Percentiles rank a stretch among this genome's conserved stretches.
Conservation (phyloP, 345 rosid genomes). For the Nephelium lappaceum region DNA sequence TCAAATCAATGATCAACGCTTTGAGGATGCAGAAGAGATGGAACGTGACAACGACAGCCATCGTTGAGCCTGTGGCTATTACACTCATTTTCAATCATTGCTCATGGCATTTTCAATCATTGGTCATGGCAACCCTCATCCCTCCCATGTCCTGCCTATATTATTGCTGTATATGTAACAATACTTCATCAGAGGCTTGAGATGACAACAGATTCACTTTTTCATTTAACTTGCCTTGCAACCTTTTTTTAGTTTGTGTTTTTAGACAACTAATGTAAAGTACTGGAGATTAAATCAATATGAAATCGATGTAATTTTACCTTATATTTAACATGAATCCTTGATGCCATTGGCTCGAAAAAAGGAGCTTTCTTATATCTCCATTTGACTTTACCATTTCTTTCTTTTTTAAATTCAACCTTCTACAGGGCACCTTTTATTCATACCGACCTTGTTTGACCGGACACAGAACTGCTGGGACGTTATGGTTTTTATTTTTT, state of each 20-base stretch:
- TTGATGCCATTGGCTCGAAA: neutral
- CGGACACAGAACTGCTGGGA: too few species aligned
- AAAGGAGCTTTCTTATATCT: neutral
- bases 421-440: too few species aligned
- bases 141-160: neutral
- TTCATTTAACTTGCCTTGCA: neutral
- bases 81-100: neutral
- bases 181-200: slow-evolving; percentile 1
- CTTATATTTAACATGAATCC: neutral
- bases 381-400: too few species aligned
- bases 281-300: neutral
- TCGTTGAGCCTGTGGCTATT: slow-evolving; percentile 22
- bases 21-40: slow-evolving; percentile 95
- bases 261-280: neutral
- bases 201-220: neutral
- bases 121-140: neutral
- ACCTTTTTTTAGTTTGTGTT: neutral
- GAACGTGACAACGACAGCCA: slow-evolving; percentile 41
- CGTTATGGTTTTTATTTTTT: too few species aligned
- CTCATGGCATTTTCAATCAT: neutral
- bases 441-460: too few species aligned
- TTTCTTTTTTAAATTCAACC: too few species aligned
- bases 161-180: neutral
- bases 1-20: slow-evolving; percentile 79
- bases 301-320: neutral